Evolutionary conservation across 305 asterid genomes (phyloP).

Genomic region (Fraxinus paxiana): DNA sequence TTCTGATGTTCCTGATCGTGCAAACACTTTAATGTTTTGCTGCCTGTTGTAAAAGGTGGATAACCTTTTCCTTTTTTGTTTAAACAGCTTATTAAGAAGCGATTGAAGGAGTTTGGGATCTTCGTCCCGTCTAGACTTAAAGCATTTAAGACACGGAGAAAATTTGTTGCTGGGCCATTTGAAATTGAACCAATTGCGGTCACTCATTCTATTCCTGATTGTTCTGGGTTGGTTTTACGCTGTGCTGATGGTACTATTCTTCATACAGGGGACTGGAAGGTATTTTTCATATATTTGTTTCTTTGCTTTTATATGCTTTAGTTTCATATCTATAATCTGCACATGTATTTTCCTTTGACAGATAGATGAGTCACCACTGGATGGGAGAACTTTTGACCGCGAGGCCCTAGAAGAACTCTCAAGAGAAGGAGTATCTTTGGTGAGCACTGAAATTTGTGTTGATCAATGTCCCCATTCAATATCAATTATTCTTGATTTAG

Average conservation of each 20-base stretch:
- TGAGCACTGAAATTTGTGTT: conserved; percentile 35
- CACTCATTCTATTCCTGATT: conserved; percentile 98
- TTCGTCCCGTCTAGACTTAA: conserved; percentile 93
- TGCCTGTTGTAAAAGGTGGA: neutral
- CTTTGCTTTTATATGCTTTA: neutral
- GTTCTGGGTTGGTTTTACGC: conserved; percentile 94
- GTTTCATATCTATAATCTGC: conserved; percentile 5
- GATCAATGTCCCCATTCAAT: neutral
- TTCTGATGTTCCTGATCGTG: neutral
- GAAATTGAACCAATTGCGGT: conserved; percentile 90
- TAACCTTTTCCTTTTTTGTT: conserved; percentile 16
- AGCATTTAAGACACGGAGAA: conserved; percentile 70
- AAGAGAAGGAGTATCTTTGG: conserved; percentile 98
- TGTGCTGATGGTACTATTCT: conserved; percentile 96
- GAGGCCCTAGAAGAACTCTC: conserved; percentile 91
- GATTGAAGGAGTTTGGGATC: conserved; percentile 89
- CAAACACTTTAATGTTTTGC: neutral
- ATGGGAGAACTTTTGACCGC: conserved; percentile 88
- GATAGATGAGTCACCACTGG: conserved; percentile 97
- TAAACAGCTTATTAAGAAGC: conserved; percentile 84
- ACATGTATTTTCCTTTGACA: conserved; percentile 37
- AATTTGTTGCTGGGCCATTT: conserved; percentile 91
- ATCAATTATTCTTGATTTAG: neutral
- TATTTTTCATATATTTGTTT: conserved; percentile 27
- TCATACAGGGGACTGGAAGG: conserved; percentile 99